Base-by-base conservation (phyloP, 129 eudicot genomes). In the Pseudognaphalium luteoalbum region DNA sequence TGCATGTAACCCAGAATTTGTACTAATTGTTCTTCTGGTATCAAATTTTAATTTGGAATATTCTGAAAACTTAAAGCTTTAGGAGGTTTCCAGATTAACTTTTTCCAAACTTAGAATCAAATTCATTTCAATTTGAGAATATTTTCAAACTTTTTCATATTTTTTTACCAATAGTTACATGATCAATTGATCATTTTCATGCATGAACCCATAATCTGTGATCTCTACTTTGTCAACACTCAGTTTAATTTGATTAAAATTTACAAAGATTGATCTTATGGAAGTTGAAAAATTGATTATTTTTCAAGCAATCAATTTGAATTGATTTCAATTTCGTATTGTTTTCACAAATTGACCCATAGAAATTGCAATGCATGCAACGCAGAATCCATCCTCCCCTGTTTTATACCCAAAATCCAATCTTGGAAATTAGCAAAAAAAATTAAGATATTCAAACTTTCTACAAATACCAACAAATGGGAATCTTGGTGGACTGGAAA, bases 331-430 rank as follows among this genome's bases (percentile, higher is more conserved):
- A 11, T 60, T 78, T 7, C 6, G n/a, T 16, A 33, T 41, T 12
- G 2, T 4, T 16, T 59, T 20, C 11, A 62, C 73, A n/a, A 7
- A 15, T 20, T 14, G 41, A 7, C 71, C 44, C 28, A 73, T 11
- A 42, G 37, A 80, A 19, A 52, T 35, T 34, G 70, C 72, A 69
- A 66, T 82, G 83, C 87, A 84, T 81, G 85, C 74, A 80, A 75
- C 65, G 50, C 61, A 67, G 64, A 51, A 69, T 4, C 66, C 21
- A 25, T n/a, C 57, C 14, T 68, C 71, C 72, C 56, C 77, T 78
- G 78, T 66, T 73, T 22, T 71, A 7, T 76, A 30, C 70, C 65
- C 78, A 79, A 63, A 75, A 50, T 14, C 71, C 66, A 51, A 75
- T 22, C 62, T 74, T 19, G 15, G 20, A 72, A 57, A 20, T 59